Evolutionary conservation across 2,329 filamentous ascomycete species (phyloP), one percentile per base, ranked within the genome.

Genomic region (Periglandula ipomoeae): DNA sequence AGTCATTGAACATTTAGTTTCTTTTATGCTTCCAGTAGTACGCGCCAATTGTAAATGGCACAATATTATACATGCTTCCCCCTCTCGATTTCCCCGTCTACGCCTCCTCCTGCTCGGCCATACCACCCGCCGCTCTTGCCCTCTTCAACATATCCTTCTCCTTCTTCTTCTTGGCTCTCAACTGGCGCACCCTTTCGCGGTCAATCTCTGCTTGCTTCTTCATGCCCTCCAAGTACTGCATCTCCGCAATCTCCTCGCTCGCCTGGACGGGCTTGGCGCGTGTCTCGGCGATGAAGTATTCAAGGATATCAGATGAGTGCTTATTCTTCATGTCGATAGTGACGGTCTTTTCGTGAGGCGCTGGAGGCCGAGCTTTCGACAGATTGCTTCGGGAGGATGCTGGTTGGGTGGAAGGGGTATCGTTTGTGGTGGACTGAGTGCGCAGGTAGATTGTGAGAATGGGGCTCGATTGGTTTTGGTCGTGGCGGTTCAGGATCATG

Each of bases 401-500:
- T 22, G 71, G 68, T 53, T 73, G 71, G 30, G 65, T 62, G 40
- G 57, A 51, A 53, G 65, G 49, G 56, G 61, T 40, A 49, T 66
- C 47, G 52, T 58, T 52, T 49, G 62, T 45, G 10, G 61, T 46
- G 34, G 58, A 30, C 34, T 59, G 52, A 51, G 69, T 70, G 59
- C 72, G 73, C 57, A 84, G 78, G 68, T 84, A 84, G 58, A 90
- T 72, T 52, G 78, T 81, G 68, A 89, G 72, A 42, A 71, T 74
- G 13, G 85, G 79, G 6, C 77, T 70, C 20, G 72, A 72, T 4
- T 71, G 65, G 56, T 81, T 73, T 40, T 82, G 69, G 34, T 65
- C 59, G 54, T 78, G 82, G 51, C 87, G 85, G 65, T 85, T 84
- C 59, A 95, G 80, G 51, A 87, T 82, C 78, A 97, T 94, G 39